Percentiles rank a stretch among this genome's conserved stretches.
phyloP scores from a whole-genome alignment of 2,329 filamentous ascomycete genomes.

The Geosmithia flava region DNA sequence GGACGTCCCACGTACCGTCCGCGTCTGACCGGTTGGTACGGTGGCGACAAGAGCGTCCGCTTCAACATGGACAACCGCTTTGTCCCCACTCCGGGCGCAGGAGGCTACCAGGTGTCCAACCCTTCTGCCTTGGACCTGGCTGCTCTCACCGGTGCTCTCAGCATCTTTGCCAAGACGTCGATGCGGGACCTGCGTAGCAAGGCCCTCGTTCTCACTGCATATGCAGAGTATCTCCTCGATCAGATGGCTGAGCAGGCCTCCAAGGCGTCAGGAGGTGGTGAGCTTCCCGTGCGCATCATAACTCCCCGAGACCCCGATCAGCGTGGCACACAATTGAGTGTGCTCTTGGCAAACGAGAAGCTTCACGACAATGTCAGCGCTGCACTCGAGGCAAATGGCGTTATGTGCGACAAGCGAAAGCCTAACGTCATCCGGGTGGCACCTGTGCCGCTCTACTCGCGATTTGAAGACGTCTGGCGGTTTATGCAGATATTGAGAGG shows the following conservation, averaged over 20 bases:
- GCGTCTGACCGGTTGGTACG: constrained; percentile 78
- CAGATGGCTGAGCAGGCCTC: constrained; percentile 20
- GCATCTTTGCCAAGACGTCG: constrained; percentile 59
- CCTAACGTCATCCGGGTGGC: constrained; percentile 78
- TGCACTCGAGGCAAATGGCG: constrained; percentile 52
- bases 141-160: constrained; percentile 59
- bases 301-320: constrained; percentile 57
- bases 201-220: constrained; percentile 61
- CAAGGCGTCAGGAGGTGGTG: constrained; percentile 1
- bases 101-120: constrained; percentile 77
- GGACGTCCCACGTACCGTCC: constrained; percentile 37
- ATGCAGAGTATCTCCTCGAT: constrained; percentile 57
- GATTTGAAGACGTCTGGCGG: constrained; percentile 56
- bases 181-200: constrained; percentile 60
- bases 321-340: constrained; percentile 68
- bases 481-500: constrained; percentile 29
- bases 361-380: constrained; percentile 57
- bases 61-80: constrained; percentile 81
- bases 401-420: constrained; percentile 73
- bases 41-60: constrained; percentile 60
- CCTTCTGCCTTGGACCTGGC: constrained; percentile 67
- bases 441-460: constrained; percentile 75
- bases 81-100: constrained; percentile 63
- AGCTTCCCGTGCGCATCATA: constrained; percentile 44
- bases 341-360: constrained; percentile 50